Evolutionary conservation across 768 basidiomycete genomes (phyloP).

Genomic region (Termitomyces sp.): DNA sequence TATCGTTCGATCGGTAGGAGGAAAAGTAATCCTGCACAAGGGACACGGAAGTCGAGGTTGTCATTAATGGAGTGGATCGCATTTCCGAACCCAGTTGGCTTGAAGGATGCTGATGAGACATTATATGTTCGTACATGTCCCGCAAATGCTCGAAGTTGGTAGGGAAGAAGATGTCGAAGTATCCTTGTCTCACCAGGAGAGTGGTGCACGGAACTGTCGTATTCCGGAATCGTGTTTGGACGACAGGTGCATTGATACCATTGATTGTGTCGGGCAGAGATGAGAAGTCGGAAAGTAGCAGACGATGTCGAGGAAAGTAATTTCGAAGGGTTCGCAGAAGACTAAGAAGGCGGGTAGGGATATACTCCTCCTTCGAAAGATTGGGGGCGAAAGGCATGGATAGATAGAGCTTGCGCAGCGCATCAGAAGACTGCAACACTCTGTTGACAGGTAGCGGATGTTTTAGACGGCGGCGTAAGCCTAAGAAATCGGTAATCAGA

Average conservation of each 20-base stretch:
- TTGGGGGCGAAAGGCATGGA: conserved; percentile 88
- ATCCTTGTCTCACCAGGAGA: conserved; percentile 89
- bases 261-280: conserved; percentile 82
- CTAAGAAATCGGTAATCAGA: conserved; percentile 74
- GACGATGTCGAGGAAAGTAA: conserved; percentile 89
- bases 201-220: conserved; percentile 87
- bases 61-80: conserved; percentile 51
- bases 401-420: conserved; percentile 61
- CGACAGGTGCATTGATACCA: conserved; percentile 82
- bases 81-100: conserved; percentile 22
- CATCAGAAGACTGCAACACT: conserved; percentile 48
- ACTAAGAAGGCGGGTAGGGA: conserved; percentile 87
- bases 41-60: conserved; percentile 44
- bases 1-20: conserved; percentile 51
- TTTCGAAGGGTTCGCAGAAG: conserved; percentile 80
- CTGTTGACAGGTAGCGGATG: conserved; percentile 58
- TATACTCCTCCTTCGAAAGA: conserved; percentile 81
- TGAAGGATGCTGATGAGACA: conserved; percentile 50
- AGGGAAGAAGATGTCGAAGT: conserved; percentile 99
- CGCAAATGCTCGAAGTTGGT: conserved; percentile 82
- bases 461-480: conserved; percentile 55
- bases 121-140: conserved; percentile 86
- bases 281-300: conserved; percentile 92
- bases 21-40: conserved; percentile 70
- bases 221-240: conserved; percentile 87